Base-by-base conservation (phyloP, 306 rosid genomes). In the Chamaecrista fasciculata region DNA sequence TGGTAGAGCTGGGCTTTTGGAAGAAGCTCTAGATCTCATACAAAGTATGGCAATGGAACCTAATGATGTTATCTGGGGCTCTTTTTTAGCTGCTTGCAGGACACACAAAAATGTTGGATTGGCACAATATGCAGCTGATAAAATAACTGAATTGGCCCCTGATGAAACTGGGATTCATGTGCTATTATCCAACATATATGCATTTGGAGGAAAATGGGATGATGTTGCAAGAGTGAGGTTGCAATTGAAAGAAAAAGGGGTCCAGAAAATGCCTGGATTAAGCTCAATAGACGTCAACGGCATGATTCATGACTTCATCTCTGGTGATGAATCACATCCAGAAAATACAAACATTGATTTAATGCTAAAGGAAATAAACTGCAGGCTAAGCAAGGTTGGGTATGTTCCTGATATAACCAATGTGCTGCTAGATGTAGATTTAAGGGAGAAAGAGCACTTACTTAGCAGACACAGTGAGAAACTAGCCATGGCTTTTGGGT, bases 201-300 rank as follows among this genome's bases (percentile, higher is more conserved):
- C 94, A 48, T 89, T 86, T 21, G 86, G 96, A 48, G 87, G 87
- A 56, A 87, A 79, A 70, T 89, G 97, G 97, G 79, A 8, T 18
- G 92, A 89, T 48, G 96, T 89, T 49, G 92, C 96, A 48, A 83
- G 87, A 76, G 95, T 92, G 71, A 89, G 96, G 82, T 33, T 87
- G 62, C 84, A 75, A 20, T 55, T 87, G 85, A 92, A 86, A 76
- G 89, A 86, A 67, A 84, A 66, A 53, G 87, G 95, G 15, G 56
- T 85, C 29, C 82, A 73, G 44, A 92, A 89, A 79, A 73, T 73
- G 39, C 84, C 96, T 0, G 92, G 96, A 60, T 84, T 83, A 46
- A 87, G 97, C 79, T 82, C 79, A 19, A 80, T 84, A 62, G 90
- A 79, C 66, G 74, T 89, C 20, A 67, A 76, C 21, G 91, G 96